These are phyloP conservation scores for Breynia disticha DNA, from an alignment of 441 rosid genomes.

Conservation along the genomic window DNA sequence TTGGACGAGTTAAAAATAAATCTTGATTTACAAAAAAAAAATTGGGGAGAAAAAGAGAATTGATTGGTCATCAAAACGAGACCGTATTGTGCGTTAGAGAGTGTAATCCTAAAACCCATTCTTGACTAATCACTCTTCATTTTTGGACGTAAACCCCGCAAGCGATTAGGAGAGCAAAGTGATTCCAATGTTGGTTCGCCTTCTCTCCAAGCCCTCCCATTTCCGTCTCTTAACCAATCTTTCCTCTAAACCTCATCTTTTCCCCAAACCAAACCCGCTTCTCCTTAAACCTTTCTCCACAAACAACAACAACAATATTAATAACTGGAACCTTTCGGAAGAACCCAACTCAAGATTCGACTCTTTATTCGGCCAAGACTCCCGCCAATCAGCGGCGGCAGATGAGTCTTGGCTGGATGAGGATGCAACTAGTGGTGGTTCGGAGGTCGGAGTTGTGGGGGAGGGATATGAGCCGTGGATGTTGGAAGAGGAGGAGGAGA, in stretches of 20 bases:
- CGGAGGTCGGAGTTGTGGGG: slow-evolving; percentile 24
- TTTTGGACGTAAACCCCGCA: too few relatives aligned
- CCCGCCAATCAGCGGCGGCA: slow-evolving; percentile 6
- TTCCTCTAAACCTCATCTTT: slow-evolving; percentile 25
- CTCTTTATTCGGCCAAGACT: slow-evolving; percentile 25
- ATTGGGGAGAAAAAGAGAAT: too few relatives aligned
- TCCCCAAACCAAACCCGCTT: slow-evolving; percentile 19
- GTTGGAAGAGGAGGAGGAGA: slow-evolving; percentile 31
- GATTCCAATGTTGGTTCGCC: slow-evolving; percentile 54
- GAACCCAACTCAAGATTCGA: slow-evolving; percentile 31
- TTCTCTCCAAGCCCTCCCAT: slow-evolving; percentile 48
- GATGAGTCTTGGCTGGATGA: slow-evolving; percentile 31
- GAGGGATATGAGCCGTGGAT: slow-evolving; percentile 39
- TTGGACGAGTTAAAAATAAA: too few relatives aligned
- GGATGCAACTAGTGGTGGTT: slow-evolving; percentile 12
- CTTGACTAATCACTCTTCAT: too few relatives aligned
- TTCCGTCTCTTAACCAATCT: slow-evolving; percentile 36
- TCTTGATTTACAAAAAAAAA: too few relatives aligned
- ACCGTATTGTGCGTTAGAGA: too few relatives aligned
- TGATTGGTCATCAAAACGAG: too few relatives aligned
- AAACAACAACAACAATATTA: slow-evolving; percentile 23
- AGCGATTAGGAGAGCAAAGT: too few relatives aligned
- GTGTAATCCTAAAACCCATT: too few relatives aligned
- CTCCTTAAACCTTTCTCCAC: slow-evolving; percentile 40
- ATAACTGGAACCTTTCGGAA: slow-evolving; percentile 40